A percentile compares a stretch with the other conserved stretches of the same genome.
These are phyloP conservation scores for Pseudogymnoascus sp. DNA, from an alignment of 2,329 filamentous ascomycete species.

Conservation along the genomic window DNA sequence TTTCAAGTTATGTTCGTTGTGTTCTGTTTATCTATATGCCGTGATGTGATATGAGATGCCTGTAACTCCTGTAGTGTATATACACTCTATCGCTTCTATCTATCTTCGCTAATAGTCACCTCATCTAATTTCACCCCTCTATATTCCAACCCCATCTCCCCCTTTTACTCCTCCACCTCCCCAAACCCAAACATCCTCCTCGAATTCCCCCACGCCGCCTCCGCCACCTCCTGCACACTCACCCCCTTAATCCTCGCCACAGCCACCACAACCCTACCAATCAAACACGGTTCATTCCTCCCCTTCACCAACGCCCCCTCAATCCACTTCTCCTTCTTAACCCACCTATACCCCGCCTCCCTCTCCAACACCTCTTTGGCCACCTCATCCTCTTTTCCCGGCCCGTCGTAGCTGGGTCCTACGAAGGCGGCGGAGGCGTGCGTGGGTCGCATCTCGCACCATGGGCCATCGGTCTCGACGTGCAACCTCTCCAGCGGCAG, in stretches of 20 bases:
- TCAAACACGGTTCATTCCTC: slow-evolving; percentile 84
- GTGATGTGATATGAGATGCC: background rate
- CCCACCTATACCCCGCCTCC: slow-evolving; percentile 59
- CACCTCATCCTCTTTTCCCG: slow-evolving; percentile 22
- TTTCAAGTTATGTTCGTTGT: background rate
- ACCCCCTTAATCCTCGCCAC: slow-evolving; percentile 81
- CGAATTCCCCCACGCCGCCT: slow-evolving; percentile 79
- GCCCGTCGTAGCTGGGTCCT: slow-evolving; percentile 21
- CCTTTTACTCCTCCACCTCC: slow-evolving; percentile 26
- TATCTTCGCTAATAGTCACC: background rate
- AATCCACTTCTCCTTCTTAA: slow-evolving; percentile 95
- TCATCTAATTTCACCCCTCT: background rate
- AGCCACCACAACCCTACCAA: slow-evolving; percentile 78
- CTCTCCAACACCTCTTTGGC: slow-evolving; percentile 12
- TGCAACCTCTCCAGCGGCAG: slow-evolving; percentile 75
- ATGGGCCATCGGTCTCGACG: slow-evolving; percentile 95
- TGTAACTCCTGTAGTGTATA: background rate
- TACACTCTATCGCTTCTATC: background rate
- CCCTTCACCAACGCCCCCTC: slow-evolving; percentile 87
- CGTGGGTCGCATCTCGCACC: slow-evolving; percentile 87
- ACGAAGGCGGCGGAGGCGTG: slow-evolving; percentile 55
- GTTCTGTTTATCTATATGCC: background rate
- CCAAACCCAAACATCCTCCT: slow-evolving; percentile 69
- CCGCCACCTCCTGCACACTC: slow-evolving; percentile 70
- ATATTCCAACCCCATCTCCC: background rate